Evolutionary conservation across 345 rosid species (phyloP).

Genomic region (Diplotaxis tenuifolia): DNA sequence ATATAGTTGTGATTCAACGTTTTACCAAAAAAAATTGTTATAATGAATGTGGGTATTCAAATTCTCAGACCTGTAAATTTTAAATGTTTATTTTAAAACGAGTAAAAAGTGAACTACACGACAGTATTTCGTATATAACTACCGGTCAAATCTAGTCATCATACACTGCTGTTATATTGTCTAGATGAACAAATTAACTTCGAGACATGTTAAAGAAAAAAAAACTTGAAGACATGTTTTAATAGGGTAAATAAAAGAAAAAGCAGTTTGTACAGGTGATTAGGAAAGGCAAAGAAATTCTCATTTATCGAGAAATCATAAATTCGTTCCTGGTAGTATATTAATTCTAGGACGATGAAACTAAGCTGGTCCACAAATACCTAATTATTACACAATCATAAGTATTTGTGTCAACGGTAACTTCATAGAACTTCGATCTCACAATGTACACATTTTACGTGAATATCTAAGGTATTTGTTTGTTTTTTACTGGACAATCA

Average conservation of each 20-base stretch:
- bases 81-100: not conserved
- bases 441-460: slow-evolving; percentile 4
- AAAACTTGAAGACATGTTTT: slow-evolving; percentile 18
- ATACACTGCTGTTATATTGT: not conserved
- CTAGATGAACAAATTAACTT: slow-evolving; percentile 19
- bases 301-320: slow-evolving; percentile 22
- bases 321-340: too few species aligned
- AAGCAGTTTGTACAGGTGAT: not conserved
- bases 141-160: slow-evolving; percentile 3
- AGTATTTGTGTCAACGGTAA: slow-evolving; percentile 16
- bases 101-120: not conserved
- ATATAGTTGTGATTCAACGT: not conserved
- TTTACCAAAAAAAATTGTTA: too few species aligned
- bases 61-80: not conserved
- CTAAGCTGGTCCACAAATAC: slow-evolving; percentile 19
- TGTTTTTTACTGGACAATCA: not conserved
- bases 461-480: not conserved
- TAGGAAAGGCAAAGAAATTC: not conserved
- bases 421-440: slow-evolving; percentile 23
- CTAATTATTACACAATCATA: slow-evolving; percentile 36
- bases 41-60: not conserved
- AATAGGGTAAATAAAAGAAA: not conserved
- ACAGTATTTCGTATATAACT: not conserved
- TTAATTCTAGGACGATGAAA: not conserved
- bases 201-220: slow-evolving; percentile 22